Evolutionary conservation across 2,329 filamentous ascomycete genomes (phyloP).

Genomic region (Chaetomium sp.): DNA sequence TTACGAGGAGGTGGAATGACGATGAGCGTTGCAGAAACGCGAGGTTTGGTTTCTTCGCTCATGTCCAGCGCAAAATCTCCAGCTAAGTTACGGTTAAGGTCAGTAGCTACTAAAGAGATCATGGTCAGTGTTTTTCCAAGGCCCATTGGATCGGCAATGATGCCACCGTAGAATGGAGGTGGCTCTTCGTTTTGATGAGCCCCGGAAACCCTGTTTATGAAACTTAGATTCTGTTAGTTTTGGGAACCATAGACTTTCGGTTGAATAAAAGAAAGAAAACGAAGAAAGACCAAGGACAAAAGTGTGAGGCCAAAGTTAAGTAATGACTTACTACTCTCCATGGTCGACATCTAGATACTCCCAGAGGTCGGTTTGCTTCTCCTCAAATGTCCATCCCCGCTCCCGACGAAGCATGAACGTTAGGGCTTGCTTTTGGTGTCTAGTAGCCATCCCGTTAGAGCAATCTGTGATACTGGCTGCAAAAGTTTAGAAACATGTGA

Average conservation of each 20-base stretch:
- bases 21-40: slow-evolving; percentile 23
- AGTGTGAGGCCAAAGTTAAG: not conserved
- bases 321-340: slow-evolving; percentile 20
- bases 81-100: slow-evolving; percentile 11
- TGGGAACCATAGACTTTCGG: not conserved
- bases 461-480: not conserved
- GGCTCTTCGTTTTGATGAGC: slow-evolving; percentile 28
- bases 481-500: not conserved
- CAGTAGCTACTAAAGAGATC: slow-evolving; percentile 34
- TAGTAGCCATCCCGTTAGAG: slow-evolving; percentile 16
- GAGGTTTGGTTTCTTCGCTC: not conserved
- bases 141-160: slow-evolving; percentile 43
- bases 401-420: slow-evolving; percentile 38
- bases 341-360: slow-evolving; percentile 19
- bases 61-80: slow-evolving; percentile 9
- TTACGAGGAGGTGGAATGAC: slow-evolving; percentile 34
- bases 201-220: slow-evolving; percentile 31
- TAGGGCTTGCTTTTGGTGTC: slow-evolving; percentile 39
- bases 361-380: slow-evolving; percentile 31
- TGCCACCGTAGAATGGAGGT: slow-evolving; percentile 34
- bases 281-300: too few relatives aligned
- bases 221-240: slow-evolving; percentile 22
- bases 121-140: slow-evolving; percentile 41
- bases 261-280: too few relatives aligned
- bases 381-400: slow-evolving; percentile 29